Conservation (phyloP, 2,329 filamentous ascomycete species). For the Verticillium alfalfae region DNA sequence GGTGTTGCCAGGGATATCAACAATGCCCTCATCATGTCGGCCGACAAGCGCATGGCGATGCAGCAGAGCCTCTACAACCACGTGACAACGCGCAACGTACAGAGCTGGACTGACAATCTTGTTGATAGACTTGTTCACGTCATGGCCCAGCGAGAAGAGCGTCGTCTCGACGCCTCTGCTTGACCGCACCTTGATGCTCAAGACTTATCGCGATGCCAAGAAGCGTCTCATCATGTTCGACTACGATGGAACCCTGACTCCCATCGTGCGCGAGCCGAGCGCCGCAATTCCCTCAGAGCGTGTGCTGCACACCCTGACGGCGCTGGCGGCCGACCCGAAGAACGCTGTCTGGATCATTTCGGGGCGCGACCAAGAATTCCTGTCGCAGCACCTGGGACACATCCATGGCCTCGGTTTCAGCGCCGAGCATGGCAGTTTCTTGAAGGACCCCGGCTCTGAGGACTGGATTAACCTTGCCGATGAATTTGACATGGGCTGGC, state of each 20-base stretch:
- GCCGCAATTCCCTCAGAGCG: slow-evolving; percentile 83
- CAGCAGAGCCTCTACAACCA: slow-evolving; percentile 75
- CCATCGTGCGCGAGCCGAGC: slow-evolving; percentile 87
- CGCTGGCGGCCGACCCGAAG: slow-evolving; percentile 69
- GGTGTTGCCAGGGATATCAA: slow-evolving; percentile 83
- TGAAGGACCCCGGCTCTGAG: slow-evolving; percentile 69
- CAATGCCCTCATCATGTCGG: slow-evolving; percentile 70
- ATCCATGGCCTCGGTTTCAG: slow-evolving; percentile 86
- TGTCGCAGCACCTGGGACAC: slow-evolving; percentile 88
- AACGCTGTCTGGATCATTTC: slow-evolving; percentile 99
- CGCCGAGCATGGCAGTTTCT: slow-evolving; percentile 95
- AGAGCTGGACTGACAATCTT: slow-evolving; percentile 78
- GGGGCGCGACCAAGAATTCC: slow-evolving; percentile 85
- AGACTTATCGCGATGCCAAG: slow-evolving; percentile 66
- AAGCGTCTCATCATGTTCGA: slow-evolving; percentile 97
- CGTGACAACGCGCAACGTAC: slow-evolving; percentile 80
- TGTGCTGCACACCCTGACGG: slow-evolving; percentile 73
- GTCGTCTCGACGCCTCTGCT: slow-evolving; percentile 75
- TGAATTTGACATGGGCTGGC: slow-evolving; percentile 87
- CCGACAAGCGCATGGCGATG: slow-evolving; percentile 59
- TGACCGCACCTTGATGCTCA: slow-evolving; percentile 66
- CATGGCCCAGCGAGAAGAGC: slow-evolving; percentile 69
- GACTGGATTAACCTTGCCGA: slow-evolving; percentile 89
- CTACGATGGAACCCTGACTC: slow-evolving; percentile 94
- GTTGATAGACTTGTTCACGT: slow-evolving; percentile 75